Evolutionary conservation across 1,284 basidiomycete species (phyloP).

Genomic region (Apiotrichum montevideense): DNA sequence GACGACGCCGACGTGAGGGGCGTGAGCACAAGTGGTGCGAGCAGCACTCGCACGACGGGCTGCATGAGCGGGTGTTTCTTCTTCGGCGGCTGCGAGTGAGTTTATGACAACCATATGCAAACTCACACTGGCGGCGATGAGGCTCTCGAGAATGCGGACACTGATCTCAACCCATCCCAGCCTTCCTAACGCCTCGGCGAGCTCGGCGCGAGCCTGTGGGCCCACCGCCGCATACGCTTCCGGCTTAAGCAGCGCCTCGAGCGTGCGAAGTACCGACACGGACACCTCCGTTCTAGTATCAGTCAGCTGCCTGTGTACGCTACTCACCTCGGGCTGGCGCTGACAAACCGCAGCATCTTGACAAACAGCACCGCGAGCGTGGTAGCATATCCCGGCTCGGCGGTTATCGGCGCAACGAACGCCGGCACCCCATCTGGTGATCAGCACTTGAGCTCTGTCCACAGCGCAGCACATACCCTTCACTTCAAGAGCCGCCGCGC

Average conservation of each 20-base stretch:
- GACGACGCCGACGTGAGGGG: slow-evolving; percentile 5
- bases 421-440: neutral
- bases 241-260: slow-evolving; percentile 20
- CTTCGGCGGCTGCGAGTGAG: slow-evolving; percentile 20
- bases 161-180: slow-evolving; percentile 32
- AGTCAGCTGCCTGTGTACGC: neutral
- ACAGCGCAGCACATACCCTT: neutral
- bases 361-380: slow-evolving; percentile 9
- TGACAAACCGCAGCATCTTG: slow-evolving; percentile 15
- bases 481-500: slow-evolving; percentile 5
- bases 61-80: slow-evolving; percentile 38
- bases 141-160: slow-evolving; percentile 21
- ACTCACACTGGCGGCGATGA: slow-evolving; percentile 32
- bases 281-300: slow-evolving; percentile 13
- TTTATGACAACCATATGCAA: neutral
- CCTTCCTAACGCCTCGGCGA: slow-evolving; percentile 16
- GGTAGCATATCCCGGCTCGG: neutral
- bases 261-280: slow-evolving; percentile 8
- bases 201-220: neutral
- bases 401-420: neutral
- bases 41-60: slow-evolving; percentile 33
- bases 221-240: slow-evolving; percentile 9
- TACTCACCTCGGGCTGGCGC: slow-evolving; percentile 9
- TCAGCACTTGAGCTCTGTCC: neutral
- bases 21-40: slow-evolving; percentile 27